These are phyloP conservation scores for Eutrema yunnanense DNA, from an alignment of 345 rosid genomes.

Conservation along the genomic window DNA sequence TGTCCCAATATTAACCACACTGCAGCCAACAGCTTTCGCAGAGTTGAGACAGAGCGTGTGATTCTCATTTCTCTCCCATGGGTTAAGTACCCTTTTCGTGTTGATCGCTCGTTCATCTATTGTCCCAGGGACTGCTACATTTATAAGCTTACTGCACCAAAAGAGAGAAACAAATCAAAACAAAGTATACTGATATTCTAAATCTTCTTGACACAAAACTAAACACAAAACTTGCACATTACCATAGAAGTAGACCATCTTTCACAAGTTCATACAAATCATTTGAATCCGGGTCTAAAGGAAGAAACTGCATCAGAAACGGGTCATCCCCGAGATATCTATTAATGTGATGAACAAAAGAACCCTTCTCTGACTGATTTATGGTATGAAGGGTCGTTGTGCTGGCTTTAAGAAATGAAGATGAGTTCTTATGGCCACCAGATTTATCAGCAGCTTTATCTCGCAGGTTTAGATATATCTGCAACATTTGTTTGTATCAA, in stretches of 20 bases:
- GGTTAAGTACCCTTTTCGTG: constrained; percentile 74
- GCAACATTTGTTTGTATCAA: constrained; percentile 12
- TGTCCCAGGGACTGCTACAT: constrained; percentile 90
- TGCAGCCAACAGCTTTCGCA: constrained; percentile 94
- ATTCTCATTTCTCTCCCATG: constrained; percentile 96
- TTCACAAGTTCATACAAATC: constrained; percentile 75
- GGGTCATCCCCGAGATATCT: constrained; percentile 84
- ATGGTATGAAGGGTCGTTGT: constrained; percentile 69
- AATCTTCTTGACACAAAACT: background rate
- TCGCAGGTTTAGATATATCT: constrained; percentile 64
- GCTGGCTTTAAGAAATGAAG: constrained; percentile 74
- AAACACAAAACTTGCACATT: background rate
- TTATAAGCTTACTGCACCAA: constrained; percentile 77
- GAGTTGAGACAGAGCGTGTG: constrained; percentile 96
- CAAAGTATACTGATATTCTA: background rate
- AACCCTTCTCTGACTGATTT: constrained; percentile 68
- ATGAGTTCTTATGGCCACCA: constrained; percentile 53
- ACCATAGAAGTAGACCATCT: constrained; percentile 97
- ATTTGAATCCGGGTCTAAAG: constrained; percentile 71
- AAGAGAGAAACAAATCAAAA: constrained; percentile 11
- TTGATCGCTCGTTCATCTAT: constrained; percentile 93
- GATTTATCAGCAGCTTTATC: constrained; percentile 55
- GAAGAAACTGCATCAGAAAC: constrained; percentile 84
- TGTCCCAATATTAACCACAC: constrained; percentile 83
- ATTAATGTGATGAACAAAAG: constrained; percentile 88